Conservation (phyloP, 164 flowering plant species). For the Pachysandra terminalis region DNA sequence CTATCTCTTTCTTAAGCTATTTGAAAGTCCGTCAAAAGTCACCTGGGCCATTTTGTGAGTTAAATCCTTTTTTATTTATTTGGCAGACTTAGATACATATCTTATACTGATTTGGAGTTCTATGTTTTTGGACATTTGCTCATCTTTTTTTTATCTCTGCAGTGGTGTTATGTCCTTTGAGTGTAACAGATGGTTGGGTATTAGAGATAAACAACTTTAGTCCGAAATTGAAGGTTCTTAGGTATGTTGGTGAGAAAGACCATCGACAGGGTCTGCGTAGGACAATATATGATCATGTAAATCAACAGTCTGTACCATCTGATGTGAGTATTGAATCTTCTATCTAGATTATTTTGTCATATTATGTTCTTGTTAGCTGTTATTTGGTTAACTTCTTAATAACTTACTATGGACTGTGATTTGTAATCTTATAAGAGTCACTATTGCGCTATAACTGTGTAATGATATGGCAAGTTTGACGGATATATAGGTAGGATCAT, state of each 20-base stretch:
- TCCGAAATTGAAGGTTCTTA: constrained; percentile 53
- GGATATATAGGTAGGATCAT: constrained; percentile 33
- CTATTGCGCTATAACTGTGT: not conserved
- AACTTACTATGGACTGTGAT: not conserved
- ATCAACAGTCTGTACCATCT: constrained; percentile 23
- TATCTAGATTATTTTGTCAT: not conserved
- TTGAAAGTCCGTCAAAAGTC: constrained; percentile 50
- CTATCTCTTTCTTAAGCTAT: constrained; percentile 74
- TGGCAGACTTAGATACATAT: not conserved
- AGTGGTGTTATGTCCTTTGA: constrained; percentile 95
- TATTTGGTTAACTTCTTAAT: not conserved
- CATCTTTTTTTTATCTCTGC: constrained; percentile 19
- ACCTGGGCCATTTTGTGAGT: constrained; percentile 87
- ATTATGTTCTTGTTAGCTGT: not conserved
- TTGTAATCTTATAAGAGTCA: not conserved
- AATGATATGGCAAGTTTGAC: not conserved
- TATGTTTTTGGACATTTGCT: constrained; percentile 4
- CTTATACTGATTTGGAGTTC: not conserved
- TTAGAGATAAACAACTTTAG: constrained; percentile 66
- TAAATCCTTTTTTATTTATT: not conserved
- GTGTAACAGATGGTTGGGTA: constrained; percentile 90
- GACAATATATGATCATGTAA: constrained; percentile 38
- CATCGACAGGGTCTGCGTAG: constrained; percentile 47
- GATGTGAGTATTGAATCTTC: constrained; percentile 37
- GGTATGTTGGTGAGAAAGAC: constrained; percentile 80